Conservation (phyloP, 257 asterid species). For the Perilla frutescens region DNA sequence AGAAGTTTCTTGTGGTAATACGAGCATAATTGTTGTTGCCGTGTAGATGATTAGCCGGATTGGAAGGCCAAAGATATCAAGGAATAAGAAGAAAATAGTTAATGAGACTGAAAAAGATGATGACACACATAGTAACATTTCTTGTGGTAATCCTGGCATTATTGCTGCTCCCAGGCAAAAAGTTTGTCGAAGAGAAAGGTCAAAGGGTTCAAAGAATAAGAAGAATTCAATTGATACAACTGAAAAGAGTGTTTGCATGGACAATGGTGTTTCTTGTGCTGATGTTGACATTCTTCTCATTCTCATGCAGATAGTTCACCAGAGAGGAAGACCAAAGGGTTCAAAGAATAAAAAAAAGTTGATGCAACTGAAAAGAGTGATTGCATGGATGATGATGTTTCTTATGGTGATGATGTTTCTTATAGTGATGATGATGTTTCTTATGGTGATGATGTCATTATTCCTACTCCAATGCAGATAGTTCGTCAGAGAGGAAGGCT, state of each 20-base stretch:
- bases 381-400: neutral
- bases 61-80: constrained; percentile 47
- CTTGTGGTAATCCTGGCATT: neutral
- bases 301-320: neutral
- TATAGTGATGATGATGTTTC: constrained; percentile 30
- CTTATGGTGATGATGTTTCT: neutral
- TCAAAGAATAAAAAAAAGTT: constrained; percentile 31
- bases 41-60: neutral
- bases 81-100: constrained; percentile 32
- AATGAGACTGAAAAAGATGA: constrained; percentile 15
- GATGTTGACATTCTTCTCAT: neutral
- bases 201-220: too few relatives aligned
- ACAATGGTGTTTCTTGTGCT: neutral
- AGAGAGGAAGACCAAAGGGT: constrained; percentile 31
- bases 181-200: too few relatives aligned
- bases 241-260: constrained; percentile 15
- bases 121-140: constrained; percentile 5
- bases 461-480: constrained; percentile 5
- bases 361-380: neutral
- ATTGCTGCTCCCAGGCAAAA: neutral
- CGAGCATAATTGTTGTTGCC: neutral
- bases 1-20: neutral
- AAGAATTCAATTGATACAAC: neutral
- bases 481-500: constrained; percentile 36
- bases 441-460: constrained; percentile 34